Conservation (phyloP, 441 rosid genomes). For the Populus tomentosa region DNA sequence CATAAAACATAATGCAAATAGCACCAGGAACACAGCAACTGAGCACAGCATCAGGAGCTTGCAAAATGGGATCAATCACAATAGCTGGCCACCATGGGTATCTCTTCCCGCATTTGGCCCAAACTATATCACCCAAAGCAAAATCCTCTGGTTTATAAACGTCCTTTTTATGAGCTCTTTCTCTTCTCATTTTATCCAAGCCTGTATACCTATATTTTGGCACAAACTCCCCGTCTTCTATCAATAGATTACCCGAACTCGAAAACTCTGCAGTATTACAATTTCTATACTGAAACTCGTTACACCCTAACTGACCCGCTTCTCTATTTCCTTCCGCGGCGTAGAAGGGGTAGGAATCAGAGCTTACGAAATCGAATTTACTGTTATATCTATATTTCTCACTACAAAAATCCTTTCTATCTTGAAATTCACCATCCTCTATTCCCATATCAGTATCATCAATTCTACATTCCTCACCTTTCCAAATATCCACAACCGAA, state of each 20-base stretch:
- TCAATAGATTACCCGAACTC: conserved; percentile 32
- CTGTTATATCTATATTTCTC: conserved; percentile 18
- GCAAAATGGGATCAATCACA: conserved; percentile 71
- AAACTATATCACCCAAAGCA: conserved; percentile 72
- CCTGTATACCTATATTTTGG: conserved; percentile 22
- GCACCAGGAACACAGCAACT: conserved; percentile 63
- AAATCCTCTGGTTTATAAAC: conserved; percentile 81
- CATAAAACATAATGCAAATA: conserved; percentile 88
- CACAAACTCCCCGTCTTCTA: conserved; percentile 25
- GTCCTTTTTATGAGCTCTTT: conserved; percentile 39
- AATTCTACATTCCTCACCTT: conserved; percentile 14
- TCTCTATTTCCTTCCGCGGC: conserved; percentile 30
- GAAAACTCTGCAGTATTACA: conserved; percentile 18
- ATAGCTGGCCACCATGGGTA: conserved; percentile 92
- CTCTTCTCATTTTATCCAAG: conserved; percentile 29
- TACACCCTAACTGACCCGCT: conserved; percentile 25
- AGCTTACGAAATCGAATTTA: conserved; percentile 25
- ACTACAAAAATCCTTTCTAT: conserved; percentile 22
- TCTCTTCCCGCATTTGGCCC: conserved; percentile 95
- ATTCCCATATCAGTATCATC: conserved; percentile 33
- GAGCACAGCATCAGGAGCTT: conserved; percentile 80
- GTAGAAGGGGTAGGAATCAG: conserved; percentile 23
- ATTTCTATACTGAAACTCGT: conserved; percentile 20
- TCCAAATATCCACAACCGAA: conserved; percentile 40
- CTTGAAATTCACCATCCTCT: conserved; percentile 25